phyloP scores from a whole-genome alignment of 345 rosid genomes.

The Brassica nigra region DNA sequence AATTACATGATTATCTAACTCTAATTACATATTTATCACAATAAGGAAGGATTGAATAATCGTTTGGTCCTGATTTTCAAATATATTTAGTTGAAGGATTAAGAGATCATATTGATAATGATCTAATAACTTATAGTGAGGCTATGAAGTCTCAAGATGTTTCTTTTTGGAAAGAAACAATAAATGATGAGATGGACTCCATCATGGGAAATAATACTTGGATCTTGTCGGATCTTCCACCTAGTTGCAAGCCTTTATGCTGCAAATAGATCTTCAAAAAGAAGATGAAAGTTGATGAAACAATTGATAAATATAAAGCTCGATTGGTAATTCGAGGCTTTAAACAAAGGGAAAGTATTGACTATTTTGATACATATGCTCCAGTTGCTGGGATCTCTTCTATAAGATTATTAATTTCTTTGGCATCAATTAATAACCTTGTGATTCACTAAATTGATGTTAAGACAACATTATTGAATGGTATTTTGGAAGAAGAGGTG shows the following conservation, averaged over 20 bases:
- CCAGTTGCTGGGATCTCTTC: background rate
- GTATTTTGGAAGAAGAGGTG: background rate
- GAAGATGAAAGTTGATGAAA: background rate
- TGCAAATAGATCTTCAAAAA: background rate
- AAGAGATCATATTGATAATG: slow-evolving; percentile 1
- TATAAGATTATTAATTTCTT: background rate
- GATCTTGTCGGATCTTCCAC: background rate
- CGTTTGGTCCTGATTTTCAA: background rate
- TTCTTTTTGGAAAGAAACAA: background rate
- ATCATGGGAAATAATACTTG: background rate
- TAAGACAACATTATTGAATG: too few relatives aligned
- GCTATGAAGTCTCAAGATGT: background rate
- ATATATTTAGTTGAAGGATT: background rate
- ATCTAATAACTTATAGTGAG: background rate
- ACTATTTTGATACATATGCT: background rate
- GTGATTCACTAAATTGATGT: background rate
- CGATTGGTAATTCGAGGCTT: background rate
- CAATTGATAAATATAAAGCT: background rate
- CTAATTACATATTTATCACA: too few relatives aligned
- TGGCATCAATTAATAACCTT: background rate
- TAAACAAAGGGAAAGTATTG: background rate
- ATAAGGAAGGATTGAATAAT: background rate
- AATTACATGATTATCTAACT: too few relatives aligned
- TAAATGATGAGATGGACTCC: background rate
- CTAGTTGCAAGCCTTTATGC: background rate